Evolutionary conservation across 176 grass and related monocot genomes (phyloP).

Genomic region (Musa schizocarpa): DNA sequence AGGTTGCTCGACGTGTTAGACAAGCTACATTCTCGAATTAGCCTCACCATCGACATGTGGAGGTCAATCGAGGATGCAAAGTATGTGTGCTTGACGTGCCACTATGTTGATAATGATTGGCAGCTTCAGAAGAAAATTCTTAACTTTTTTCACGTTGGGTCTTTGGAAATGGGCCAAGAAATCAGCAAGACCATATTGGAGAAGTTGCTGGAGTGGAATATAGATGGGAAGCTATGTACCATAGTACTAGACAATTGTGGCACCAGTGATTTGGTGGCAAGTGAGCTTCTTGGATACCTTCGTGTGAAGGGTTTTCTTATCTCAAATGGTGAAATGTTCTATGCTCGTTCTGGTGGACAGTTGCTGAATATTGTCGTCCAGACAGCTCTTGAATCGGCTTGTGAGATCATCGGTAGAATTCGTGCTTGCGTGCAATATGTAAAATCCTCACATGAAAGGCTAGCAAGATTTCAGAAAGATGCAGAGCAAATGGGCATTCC

Average conservation of each 20-base stretch:
- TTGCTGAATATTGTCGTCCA: constrained; percentile 72
- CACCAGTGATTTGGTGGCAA: constrained; percentile 45
- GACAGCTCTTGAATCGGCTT: constrained; percentile 62
- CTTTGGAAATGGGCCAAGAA: constrained; percentile 37
- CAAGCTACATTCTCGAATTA: constrained; percentile 53
- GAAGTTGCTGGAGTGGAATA: constrained; percentile 68
- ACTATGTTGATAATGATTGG: constrained; percentile 90
- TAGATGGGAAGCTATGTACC: constrained; percentile 57
- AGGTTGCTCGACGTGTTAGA: constrained; percentile 57
- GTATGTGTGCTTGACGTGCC: constrained; percentile 82
- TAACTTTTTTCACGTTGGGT: constrained; percentile 64
- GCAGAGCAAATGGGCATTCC: constrained; percentile 49
- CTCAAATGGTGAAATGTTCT: constrained; percentile 63
- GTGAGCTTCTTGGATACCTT: constrained; percentile 62
- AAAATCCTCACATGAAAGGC: constrained; percentile 67
- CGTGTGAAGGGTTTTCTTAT: constrained; percentile 56
- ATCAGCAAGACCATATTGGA: constrained; percentile 54
- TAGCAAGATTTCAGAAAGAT: constrained; percentile 59
- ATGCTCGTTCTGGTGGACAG: constrained; percentile 61
- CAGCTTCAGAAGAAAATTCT: constrained; percentile 87
- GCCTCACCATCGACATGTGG: constrained; percentile 86
- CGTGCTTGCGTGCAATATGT: constrained; percentile 65
- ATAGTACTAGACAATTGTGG: constrained; percentile 73
- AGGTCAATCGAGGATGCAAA: constrained; percentile 54
- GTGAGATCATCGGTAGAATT: constrained; percentile 51